Conservation (phyloP, 2,329 filamentous ascomycete genomes). For the Ilyonectria sp. region DNA sequence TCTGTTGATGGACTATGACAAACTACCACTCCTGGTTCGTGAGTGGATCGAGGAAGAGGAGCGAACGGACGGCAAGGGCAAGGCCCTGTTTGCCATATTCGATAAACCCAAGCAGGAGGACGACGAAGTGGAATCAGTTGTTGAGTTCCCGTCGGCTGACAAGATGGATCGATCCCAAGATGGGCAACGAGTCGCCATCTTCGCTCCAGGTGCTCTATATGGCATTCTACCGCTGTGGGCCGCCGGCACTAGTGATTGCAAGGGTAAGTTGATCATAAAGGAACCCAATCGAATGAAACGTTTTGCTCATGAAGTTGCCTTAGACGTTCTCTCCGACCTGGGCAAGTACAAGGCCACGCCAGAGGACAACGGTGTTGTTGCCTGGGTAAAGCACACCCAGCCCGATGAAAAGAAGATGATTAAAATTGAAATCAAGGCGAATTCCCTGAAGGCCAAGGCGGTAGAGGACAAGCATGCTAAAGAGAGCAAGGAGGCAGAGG, state of each 20-base stretch:
- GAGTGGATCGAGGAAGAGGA: constrained; percentile 65
- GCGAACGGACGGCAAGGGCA: constrained; percentile 50
- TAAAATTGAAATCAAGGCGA: constrained; percentile 54
- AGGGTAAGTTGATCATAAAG: constrained; percentile 51
- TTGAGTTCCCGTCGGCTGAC: constrained; percentile 47
- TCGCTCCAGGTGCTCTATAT: constrained; percentile 68
- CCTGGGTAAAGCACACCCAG: constrained; percentile 50
- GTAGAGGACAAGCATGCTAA: constrained; percentile 21
- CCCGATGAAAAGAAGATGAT: constrained; percentile 53
- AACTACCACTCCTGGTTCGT: constrained; percentile 60
- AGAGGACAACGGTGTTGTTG: constrained; percentile 47
- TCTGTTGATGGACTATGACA: constrained; percentile 62
- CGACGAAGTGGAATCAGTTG: constrained; percentile 57
- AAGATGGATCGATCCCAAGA: constrained; percentile 51
- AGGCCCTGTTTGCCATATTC: constrained; percentile 60
- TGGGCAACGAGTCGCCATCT: constrained; percentile 60
- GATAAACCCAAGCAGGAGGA: constrained; percentile 56
- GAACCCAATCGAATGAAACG: neutral
- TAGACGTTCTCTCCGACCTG: constrained; percentile 49
- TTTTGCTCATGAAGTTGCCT: constrained; percentile 17
- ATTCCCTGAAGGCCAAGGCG: constrained; percentile 51
- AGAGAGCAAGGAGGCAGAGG: constrained; percentile 13
- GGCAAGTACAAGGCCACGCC: constrained; percentile 48
- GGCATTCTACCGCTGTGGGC: constrained; percentile 66
- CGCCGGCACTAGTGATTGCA: constrained; percentile 59